Conservation (phyloP, 2,329 filamentous ascomycete species). For the Pseudogymnoascus sp. region DNA sequence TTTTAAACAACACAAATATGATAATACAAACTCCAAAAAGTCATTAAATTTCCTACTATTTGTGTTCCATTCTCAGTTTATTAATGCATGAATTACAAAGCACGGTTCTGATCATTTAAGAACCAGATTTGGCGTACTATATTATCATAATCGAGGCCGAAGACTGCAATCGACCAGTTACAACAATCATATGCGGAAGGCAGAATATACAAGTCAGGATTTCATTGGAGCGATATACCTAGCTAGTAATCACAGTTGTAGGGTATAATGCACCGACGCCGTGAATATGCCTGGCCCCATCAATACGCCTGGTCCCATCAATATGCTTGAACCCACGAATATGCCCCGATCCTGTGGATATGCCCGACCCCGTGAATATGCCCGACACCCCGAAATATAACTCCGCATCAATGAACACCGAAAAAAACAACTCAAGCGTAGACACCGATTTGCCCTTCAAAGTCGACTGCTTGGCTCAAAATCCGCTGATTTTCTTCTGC, state of each 20-base stretch:
- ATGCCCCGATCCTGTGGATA: background rate
- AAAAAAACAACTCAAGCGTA: background rate
- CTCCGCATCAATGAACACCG: background rate
- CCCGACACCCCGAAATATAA: background rate
- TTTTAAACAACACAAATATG: background rate
- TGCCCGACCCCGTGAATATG: background rate
- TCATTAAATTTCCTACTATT: background rate
- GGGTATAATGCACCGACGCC: slow-evolving; percentile 9
- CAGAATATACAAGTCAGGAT: background rate
- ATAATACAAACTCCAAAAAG: background rate
- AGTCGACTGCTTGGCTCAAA: background rate
- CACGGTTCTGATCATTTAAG: background rate
- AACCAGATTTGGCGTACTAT: background rate
- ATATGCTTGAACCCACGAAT: background rate
- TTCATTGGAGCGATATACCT: slow-evolving; percentile 5
- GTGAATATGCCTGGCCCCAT: background rate
- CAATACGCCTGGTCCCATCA: background rate
- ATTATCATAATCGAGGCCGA: background rate
- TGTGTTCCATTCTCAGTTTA: background rate
- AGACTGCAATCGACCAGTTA: background rate
- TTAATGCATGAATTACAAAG: background rate
- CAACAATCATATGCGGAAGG: background rate
- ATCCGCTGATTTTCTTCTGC: background rate
- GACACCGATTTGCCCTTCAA: background rate
- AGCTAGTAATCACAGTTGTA: slow-evolving; percentile 5